These are phyloP conservation scores for Marchantia polymorpha DNA, from an alignment of 225 moss, liverwort and hornwort species.

Conservation along the genomic window DNA sequence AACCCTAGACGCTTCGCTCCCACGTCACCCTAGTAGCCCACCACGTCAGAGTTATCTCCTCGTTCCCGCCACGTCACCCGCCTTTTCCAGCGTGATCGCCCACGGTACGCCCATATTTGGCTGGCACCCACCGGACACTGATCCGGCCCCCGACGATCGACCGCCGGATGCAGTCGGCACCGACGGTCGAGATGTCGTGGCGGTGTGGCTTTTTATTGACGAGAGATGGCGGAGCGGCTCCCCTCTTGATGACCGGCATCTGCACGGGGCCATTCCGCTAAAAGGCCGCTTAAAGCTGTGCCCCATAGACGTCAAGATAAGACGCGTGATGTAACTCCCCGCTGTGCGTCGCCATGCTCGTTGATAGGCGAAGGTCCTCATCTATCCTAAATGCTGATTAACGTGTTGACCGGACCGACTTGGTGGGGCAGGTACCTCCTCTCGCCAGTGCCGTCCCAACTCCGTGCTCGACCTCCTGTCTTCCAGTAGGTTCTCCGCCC, in stretches of 20 bases:
- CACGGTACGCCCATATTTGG: not conserved
- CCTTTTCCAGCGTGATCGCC: not conserved
- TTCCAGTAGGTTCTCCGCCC: not conserved
- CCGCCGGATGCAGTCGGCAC: not conserved
- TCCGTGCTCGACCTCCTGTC: not conserved
- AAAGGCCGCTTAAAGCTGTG: not conserved
- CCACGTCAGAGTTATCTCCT: slow-evolving; percentile 14
- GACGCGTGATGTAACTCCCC: not conserved
- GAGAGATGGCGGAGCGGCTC: not conserved
- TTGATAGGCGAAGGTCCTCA: too few relatives aligned
- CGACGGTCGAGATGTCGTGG: not conserved
- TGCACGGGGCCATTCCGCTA: not conserved
- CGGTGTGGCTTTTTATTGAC: too few relatives aligned
- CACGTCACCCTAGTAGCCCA: slow-evolving; percentile 9
- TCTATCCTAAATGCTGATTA: not conserved
- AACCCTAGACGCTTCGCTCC: slow-evolving; percentile 16
- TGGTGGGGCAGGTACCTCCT: not conserved
- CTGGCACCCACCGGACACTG: not conserved
- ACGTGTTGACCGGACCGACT: not conserved
- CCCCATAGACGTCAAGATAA: not conserved
- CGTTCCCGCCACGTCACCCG: slow-evolving; percentile 6
- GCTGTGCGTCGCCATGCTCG: not conserved
- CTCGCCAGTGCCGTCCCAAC: not conserved
- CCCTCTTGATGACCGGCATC: not conserved
- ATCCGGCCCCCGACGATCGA: not conserved